These are phyloP conservation scores for Saccharomyces jurei DNA, from an alignment of 805 yeast species.

Conservation along the genomic window DNA sequence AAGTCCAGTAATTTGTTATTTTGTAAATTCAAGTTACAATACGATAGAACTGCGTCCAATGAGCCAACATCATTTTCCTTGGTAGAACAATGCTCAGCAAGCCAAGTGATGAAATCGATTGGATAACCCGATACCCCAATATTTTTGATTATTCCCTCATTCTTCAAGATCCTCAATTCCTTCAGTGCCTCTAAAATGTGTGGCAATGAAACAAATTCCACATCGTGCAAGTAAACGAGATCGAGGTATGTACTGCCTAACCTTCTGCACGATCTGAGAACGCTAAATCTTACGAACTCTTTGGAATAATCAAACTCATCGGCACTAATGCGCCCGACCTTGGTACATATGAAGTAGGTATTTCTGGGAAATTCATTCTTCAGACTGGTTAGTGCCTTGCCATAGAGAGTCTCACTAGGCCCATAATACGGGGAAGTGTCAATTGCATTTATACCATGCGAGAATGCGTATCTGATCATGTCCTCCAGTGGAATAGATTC, in stretches of 20 bases:
- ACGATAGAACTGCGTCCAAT: slow-evolving; percentile 69
- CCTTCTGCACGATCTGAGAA: slow-evolving; percentile 58
- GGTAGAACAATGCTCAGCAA: slow-evolving; percentile 36
- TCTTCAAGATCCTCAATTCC: slow-evolving; percentile 51
- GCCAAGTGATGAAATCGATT: slow-evolving; percentile 50
- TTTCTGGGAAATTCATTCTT: slow-evolving; percentile 44
- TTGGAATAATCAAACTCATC: slow-evolving; percentile 71
- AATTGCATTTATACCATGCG: slow-evolving; percentile 62
- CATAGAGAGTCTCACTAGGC: slow-evolving; percentile 69
- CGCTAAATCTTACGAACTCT: slow-evolving; percentile 50
- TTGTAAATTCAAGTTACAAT: slow-evolving; percentile 77
- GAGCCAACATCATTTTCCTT: slow-evolving; percentile 42
- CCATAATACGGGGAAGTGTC: slow-evolving; percentile 95
- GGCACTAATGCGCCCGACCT: slow-evolving; percentile 68
- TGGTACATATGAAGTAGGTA: slow-evolving; percentile 64
- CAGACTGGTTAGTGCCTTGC: slow-evolving; percentile 46
- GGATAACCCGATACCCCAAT: slow-evolving; percentile 89
- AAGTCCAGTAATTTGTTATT: slow-evolving; percentile 47
- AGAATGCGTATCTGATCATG: slow-evolving; percentile 53
- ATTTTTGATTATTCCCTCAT: slow-evolving; percentile 51
- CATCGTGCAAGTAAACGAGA: slow-evolving; percentile 79
- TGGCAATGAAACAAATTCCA: slow-evolving; percentile 62
- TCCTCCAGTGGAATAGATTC: slow-evolving; percentile 46
- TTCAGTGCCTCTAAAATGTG: slow-evolving; percentile 55
- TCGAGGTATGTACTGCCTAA: slow-evolving; percentile 66